Base-by-base conservation (phyloP, 164 flowering plant genomes). In the Stephania japonica region DNA sequence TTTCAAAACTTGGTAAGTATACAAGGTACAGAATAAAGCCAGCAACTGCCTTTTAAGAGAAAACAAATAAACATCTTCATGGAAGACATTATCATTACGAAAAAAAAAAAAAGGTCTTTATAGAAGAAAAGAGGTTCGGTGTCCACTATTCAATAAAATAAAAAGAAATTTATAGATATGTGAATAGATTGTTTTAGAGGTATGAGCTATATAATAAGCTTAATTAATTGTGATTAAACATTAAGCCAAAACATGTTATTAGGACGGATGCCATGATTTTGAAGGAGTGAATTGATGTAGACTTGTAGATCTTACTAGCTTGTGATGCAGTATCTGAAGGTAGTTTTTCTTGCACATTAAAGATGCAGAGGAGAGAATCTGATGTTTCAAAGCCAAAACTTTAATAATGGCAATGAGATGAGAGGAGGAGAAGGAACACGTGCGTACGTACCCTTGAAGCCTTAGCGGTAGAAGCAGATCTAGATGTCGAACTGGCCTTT, bases 391-490 rank as follows among this genome's bases (percentile, higher is more conserved):
- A 47, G 4, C 13, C 0, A 47, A 47, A 47, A 47, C 13, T 19
- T 56, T 10, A 24, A 61, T 68, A 44, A 4, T 32, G 38, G 19
- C 25, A 64, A 8, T 13, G 49, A 56, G 13, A 44, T 67, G 6
- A 21, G 9, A 42, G 16, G 43, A 13, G 49, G 38, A 43, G 49
- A 70, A 32, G 24, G 66, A 56, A 65, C n/a, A n/a, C n/a, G n/a
- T n/a, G n/a, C n/a, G 67, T 1, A 69, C 81, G 72, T 86, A 94
- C 98, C 89, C 96, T 87, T 74, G 98, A 94, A 81, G 91, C 79
- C 81, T 87, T 94, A 50, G 85, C 80, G 59, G 88, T 83, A 23
- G 94, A 83, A 67, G 44, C 79, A 44, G 94, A 86, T 85, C 91
- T 86, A 69, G 68, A 80, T 11, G 75, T 72, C n/a, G 87, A 81